Evolutionary conservation across 805 yeast genomes (phyloP), one percentile per base, ranked within the genome.

Genomic region (Zygosaccharomyces gambellarensis): DNA sequence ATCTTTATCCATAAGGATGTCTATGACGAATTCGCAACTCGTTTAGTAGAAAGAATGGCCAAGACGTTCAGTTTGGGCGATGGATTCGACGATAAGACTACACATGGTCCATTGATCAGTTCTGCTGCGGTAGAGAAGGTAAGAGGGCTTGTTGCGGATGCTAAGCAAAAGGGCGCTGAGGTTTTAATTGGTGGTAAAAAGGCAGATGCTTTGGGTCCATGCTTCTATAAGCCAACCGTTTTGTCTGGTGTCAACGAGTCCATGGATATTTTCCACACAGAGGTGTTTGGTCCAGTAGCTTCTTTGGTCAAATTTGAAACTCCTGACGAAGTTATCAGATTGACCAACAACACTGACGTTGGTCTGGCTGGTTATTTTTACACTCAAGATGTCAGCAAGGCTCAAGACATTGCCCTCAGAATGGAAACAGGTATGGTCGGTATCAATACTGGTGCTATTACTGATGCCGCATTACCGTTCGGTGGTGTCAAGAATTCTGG

Each of bases 401-500:
- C 85, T 28, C 67, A 82, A 51, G 78, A 77, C 46, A 84, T 85
- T 50, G 77, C 94, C 34, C 76, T 77, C 66, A 75, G 77, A 67
- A 62, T 87, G 52, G 80, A 80, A 62, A 83, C 90, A 49, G 95
- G 95, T 71, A 81, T 90, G 43, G 79, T 87, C 54, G 87, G 92
- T 86, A 77, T 85, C 58, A 87, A 87, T 76, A 81, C 89, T 48
- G 83, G 87, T 69, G 88, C 88, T 71, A 88, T 86, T 64, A 84
- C 88, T 75, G 90, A 88, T 69, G 81, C 77, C 57, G 78, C 82
- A 69, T 82, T 89, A 65, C 97, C 97, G 61, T 90, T 90, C 65
- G 96, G 96, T 58, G 97, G 97, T 43, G 85, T 74, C 73, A 86
- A 87, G 69, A 78, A 81, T 74, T 83, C 92, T 51, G 97, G 97